Base-by-base conservation (phyloP, 148 eudicot species). In the Rhododendron henanense region DNA sequence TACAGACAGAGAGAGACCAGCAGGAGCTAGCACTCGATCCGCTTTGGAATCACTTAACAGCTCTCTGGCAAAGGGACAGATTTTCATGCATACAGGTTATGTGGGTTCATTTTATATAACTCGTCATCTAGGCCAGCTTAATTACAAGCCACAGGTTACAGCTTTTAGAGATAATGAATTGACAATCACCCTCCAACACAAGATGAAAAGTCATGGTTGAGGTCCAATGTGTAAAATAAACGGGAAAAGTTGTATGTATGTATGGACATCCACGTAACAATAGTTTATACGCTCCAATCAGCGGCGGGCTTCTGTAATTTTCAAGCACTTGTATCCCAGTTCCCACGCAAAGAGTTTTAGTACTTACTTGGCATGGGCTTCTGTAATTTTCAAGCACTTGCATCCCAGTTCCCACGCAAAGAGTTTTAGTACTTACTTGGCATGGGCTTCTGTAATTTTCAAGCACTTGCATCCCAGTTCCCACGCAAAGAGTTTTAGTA, bases 211-310 rank as follows among this genome's bases (percentile, higher is more conserved):
- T 31, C 76, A 14, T 71, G 76, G 76, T 31, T 31, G 76, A 28
- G 28, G 33, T 11, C 51, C 31, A 28, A 45, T 13, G 82, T 15
- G 51, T 48, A 14, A 79, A 48, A 79, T 50, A 48, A 51, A 25
- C 2, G 35, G 44, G 9, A 33, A 8, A 53, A 53, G 45, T 81
- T 31, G 44, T 53, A 19, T 31, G 15, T 53, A 19, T 41, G 7
- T 41, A 41, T 33, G 9, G 21, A 19, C 25, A 51, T 57, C 35
- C 65, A 80, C 21, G 44, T 51, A 1, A 80, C 14, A 80, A 80
- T 80, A 25, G 55, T 65, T 80, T 80, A 51, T 35, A 80, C 61
- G 83, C 63, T 51, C 63, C 65, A 80, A 31, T 80, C 63, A 31
- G n/a, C 25, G 19, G 65, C 16, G 6, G 51, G 37, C 61, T 79